Evolutionary conservation across 768 basidiomycete species (phyloP), one percentile per base, ranked within the genome.

Genomic region (Macrolepiota fuliginosa): DNA sequence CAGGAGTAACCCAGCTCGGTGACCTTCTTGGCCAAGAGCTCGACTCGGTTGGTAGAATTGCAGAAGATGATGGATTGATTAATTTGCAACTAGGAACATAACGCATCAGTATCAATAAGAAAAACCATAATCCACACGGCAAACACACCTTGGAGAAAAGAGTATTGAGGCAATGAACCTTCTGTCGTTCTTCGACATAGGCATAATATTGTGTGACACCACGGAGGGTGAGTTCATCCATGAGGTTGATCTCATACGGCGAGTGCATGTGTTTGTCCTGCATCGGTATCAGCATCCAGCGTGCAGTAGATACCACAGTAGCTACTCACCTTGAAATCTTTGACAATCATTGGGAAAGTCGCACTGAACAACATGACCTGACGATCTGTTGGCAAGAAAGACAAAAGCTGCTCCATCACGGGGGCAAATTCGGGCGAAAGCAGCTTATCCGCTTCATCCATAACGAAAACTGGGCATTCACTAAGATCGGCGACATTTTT

Each of bases 11-110:
- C 96, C 56, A 98, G 89, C 71, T 99, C 97, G 12, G 96, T 99
- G 68, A 99, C 94, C 79, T 99, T 99, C 81, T 98, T 98, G 63
- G 96, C 96, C 68, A 99, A 85, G 52, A 99, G 90, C 78, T 99
- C 96, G 79, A 99, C 96, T 62, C 96, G 94, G 81, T 98, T 97
- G 70, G 96, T 99, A 66, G 96, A 98, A 83, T 99, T 99, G 79
- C 96, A 99, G 79, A 99, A 99, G 73, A 99, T 99, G 78, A 99
- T 98, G 62, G 96, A 98, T 79, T 99, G 96, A 79, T 99, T 99
- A 82, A 99, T 99, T 96, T 98, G 96, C 54, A 99, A 87, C 94
- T 98, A 39, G 61, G 51, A 45, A 19, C 19, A 54, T 66, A 32
- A 63, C 62, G 52, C 55, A 61, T 51, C 3, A 19, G 22, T 10